Evolutionary conservation across 768 basidiomycete genomes (phyloP).

Genomic region (Mycena polygramma): DNA sequence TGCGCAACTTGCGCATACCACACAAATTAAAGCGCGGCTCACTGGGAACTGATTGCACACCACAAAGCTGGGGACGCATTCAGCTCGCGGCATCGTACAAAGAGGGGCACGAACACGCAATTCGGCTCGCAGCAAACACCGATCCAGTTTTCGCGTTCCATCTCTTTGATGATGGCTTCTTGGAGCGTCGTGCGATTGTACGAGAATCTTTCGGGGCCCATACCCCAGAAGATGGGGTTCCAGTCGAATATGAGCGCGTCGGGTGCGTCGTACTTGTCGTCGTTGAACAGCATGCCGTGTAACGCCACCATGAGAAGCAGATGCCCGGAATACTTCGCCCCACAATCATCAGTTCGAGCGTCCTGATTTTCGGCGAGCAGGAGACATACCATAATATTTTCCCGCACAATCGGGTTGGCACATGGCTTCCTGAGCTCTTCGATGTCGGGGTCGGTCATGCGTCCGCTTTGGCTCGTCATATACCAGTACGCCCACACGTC

Average conservation of each 20-base stretch:
- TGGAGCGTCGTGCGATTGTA: constrained; percentile 32
- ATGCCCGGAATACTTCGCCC: constrained; percentile 31
- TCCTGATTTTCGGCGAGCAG: neutral
- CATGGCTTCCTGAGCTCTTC: constrained; percentile 32
- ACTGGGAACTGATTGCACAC: constrained; percentile 35
- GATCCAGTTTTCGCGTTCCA: constrained; percentile 33
- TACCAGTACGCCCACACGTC: constrained; percentile 36
- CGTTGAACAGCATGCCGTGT: constrained; percentile 33
- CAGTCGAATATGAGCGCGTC: constrained; percentile 32
- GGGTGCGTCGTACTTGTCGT: constrained; percentile 34
- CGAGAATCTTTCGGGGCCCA: constrained; percentile 27
- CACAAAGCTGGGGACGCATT: constrained; percentile 20
- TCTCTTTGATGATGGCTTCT: constrained; percentile 28
- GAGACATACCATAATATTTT: constrained; percentile 32
- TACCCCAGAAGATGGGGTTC: constrained; percentile 34
- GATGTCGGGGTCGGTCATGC: constrained; percentile 22
- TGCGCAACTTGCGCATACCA: neutral
- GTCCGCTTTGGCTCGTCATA: constrained; percentile 31
- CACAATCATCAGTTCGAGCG: neutral
- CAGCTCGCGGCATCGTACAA: neutral
- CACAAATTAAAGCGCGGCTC: neutral
- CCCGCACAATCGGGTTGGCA: constrained; percentile 21
- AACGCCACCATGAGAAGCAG: constrained; percentile 32
- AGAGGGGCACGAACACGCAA: constrained; percentile 15
- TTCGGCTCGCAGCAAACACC: constrained; percentile 36